Conservation (phyloP, 345 rosid genomes). For the Eucalyptus sp. region DNA sequence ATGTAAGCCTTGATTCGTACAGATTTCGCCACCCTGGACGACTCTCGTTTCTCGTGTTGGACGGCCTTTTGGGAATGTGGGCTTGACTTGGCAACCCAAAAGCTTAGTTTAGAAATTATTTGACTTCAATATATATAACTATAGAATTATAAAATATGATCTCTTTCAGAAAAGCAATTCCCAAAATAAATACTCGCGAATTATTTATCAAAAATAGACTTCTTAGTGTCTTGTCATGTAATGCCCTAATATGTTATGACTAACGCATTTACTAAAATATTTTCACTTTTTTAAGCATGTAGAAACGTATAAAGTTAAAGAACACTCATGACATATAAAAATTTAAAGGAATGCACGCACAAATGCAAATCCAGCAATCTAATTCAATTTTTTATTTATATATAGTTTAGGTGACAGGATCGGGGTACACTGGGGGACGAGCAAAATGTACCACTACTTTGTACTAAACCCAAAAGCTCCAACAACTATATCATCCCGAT, state of each 20-base stretch:
- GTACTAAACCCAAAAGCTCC: too few relatives aligned
- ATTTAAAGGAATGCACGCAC: fast-evolving
- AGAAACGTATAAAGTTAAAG: too few relatives aligned
- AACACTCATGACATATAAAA: too few relatives aligned
- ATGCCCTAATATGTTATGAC: fast-evolving
- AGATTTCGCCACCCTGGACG: background rate
- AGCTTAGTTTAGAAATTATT: background rate
- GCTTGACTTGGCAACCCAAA: background rate
- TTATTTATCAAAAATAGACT: background rate
- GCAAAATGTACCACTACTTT: too few relatives aligned
- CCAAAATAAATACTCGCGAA: background rate
- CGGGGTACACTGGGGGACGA: fast-evolving
- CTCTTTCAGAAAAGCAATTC: background rate
- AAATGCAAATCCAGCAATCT: too few relatives aligned
- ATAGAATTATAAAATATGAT: background rate
- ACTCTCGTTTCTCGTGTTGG: background rate
- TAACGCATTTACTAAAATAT: too few relatives aligned
- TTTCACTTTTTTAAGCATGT: too few relatives aligned
- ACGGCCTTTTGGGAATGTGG: background rate
- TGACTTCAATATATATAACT: background rate
- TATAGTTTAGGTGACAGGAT: too few relatives aligned
- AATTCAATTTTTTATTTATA: too few relatives aligned
- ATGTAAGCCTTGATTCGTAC: background rate
- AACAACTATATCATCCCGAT: fast-evolving
- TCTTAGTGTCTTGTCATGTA: background rate